Evolutionary conservation across 345 rosid species (phyloP).

Genomic region (Garcia nutans): DNA sequence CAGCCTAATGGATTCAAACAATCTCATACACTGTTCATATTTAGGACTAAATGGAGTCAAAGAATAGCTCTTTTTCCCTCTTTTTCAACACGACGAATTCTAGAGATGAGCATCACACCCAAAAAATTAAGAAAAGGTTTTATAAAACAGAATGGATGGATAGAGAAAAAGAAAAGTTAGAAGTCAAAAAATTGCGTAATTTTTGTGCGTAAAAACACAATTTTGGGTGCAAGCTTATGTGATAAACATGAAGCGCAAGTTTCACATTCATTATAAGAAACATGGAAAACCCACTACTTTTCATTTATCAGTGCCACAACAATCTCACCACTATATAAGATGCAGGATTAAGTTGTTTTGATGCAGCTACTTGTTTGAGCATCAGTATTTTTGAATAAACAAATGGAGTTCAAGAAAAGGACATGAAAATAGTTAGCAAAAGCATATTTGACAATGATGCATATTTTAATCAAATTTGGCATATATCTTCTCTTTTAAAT

Average conservation of each 20-base stretch:
- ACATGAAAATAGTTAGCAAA: background rate
- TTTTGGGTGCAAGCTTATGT: no score
- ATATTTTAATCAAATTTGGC: background rate
- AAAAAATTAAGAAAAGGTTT: background rate
- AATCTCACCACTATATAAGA: no score
- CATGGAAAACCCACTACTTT: background rate
- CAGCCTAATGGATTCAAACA: no score
- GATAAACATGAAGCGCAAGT: background rate
- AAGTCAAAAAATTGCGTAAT: background rate
- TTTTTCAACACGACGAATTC: slow-evolving; percentile 21
- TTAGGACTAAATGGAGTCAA: no score
- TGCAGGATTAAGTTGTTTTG: no score
- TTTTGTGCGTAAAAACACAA: background rate
- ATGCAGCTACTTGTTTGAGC: background rate
- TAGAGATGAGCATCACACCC: slow-evolving; percentile 12
- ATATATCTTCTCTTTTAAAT: background rate
- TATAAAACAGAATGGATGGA: background rate
- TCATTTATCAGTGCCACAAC: no score
- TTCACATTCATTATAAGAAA: background rate
- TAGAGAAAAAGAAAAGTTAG: background rate
- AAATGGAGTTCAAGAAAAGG: background rate
- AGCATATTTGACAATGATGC: background rate
- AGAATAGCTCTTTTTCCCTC: no score
- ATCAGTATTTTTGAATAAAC: background rate
- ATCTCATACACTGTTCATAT: no score